phyloP scores from a whole-genome alignment of 192 early-diverging fungal genomes.

The Obelidium mucronatum region DNA sequence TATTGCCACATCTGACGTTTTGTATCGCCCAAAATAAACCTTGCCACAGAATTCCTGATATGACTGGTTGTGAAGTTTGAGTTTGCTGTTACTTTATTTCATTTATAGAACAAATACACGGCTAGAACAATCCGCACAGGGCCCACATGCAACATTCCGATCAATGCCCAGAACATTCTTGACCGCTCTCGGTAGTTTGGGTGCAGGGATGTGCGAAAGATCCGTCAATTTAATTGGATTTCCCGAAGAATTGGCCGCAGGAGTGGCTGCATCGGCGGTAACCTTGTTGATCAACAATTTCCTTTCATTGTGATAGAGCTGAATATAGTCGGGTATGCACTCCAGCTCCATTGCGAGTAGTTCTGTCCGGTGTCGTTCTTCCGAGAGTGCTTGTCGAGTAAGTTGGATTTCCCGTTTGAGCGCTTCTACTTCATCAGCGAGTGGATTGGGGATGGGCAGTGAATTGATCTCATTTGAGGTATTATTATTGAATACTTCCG shows the following conservation, averaged over 20 bases:
- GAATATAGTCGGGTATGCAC: conserved; percentile 31
- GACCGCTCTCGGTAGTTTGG: neutral
- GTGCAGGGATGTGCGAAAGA: neutral
- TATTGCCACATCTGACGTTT: conserved; percentile 76
- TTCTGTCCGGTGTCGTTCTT: conserved; percentile 31
- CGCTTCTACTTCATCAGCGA: conserved; percentile 6
- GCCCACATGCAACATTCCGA: neutral
- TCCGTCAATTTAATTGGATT: neutral
- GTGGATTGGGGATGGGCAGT: no score
- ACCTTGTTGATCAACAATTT: conserved; percentile 12
- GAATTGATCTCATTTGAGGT: no score
- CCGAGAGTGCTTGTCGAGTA: neutral
- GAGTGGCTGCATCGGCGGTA: neutral
- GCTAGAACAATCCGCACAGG: conserved; percentile 14
- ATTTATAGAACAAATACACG: conserved; percentile 19
- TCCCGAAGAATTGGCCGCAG: neutral
- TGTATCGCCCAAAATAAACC: conserved; percentile 24
- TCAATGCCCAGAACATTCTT: neutral
- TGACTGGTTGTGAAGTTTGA: no score
- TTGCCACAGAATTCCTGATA: no score
- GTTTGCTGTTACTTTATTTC: no score
- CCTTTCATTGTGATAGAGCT: conserved; percentile 27
- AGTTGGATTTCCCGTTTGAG: neutral
- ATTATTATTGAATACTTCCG: no score
- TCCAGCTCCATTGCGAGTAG: conserved; percentile 27